These are phyloP conservation scores for Mortierella antarctica DNA, from an alignment of 192 early-diverging fungal species.

Conservation along the genomic window DNA sequence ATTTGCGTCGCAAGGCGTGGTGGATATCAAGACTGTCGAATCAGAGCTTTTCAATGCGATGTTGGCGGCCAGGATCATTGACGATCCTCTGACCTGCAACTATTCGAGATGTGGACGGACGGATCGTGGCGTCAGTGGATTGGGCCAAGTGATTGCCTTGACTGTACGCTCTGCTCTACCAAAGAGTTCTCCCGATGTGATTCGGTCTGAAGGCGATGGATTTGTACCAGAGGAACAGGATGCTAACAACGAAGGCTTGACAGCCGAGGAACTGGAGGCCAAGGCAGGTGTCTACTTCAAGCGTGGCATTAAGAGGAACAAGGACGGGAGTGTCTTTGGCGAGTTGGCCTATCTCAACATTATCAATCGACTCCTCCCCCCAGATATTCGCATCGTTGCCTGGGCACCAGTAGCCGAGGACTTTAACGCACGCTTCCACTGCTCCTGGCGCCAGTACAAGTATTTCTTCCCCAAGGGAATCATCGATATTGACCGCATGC, in stretches of 20 bases:
- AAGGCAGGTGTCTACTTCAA: constrained; percentile 43
- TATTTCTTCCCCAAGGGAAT: constrained; percentile 84
- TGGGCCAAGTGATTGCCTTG: constrained; percentile 90
- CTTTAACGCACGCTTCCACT: constrained; percentile 92
- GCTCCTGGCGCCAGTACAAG: constrained; percentile 85
- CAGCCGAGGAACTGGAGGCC: constrained; percentile 27
- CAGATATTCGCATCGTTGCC: constrained; percentile 89
- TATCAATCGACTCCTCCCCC: constrained; percentile 86
- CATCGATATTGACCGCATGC: constrained; percentile 84
- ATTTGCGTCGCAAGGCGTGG: constrained; percentile 77
- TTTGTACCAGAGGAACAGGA: constrained; percentile 16
- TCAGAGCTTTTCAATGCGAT: constrained; percentile 87
- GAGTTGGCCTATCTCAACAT: constrained; percentile 87
- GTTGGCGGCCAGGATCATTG: constrained; percentile 79
- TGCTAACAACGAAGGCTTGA: constrained; percentile 1
- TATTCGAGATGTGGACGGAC: constrained; percentile 89
- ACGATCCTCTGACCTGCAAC: constrained; percentile 70
- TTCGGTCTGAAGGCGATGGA: constrained; percentile 42
- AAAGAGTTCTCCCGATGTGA: constrained; percentile 56
- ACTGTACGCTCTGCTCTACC: constrained; percentile 76
- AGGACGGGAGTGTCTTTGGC: constrained; percentile 46
- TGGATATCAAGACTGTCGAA: constrained; percentile 81
- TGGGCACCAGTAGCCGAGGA: constrained; percentile 83
- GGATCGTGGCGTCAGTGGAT: constrained; percentile 89
- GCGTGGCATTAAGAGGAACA: constrained; percentile 35